Evolutionary conservation across 345 rosid genomes (phyloP).

Genomic region (Eucalyptus sp.): DNA sequence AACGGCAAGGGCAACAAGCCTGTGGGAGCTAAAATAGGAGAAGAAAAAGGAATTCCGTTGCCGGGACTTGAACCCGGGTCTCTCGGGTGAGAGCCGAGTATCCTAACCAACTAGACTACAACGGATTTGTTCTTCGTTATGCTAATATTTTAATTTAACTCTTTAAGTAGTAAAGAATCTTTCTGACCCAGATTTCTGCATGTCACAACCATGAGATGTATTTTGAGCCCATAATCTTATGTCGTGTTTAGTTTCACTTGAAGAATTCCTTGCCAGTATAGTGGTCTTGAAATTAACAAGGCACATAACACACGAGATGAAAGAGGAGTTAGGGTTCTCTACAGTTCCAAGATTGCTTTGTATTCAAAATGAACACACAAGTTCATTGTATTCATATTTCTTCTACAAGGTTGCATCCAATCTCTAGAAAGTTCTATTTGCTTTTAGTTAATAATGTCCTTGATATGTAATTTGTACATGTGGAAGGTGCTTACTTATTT

Average conservation of each 20-base stretch:
- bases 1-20: no score
- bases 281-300: not conserved
- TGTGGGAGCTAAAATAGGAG: not conserved
- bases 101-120: slow-evolving; percentile 45
- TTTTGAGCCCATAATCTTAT: not conserved
- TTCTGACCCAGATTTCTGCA: not conserved
- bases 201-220: not conserved
- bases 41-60: not conserved
- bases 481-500: not conserved
- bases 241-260: not conserved
- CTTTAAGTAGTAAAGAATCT: fast-evolving
- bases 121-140: fast-evolving
- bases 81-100: slow-evolving; percentile 43
- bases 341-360: not conserved
- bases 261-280: not conserved
- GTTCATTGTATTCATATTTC: not conserved
- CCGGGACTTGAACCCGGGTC: slow-evolving; percentile 36
- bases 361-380: not conserved
- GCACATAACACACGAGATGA: not conserved
- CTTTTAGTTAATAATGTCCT: not conserved
- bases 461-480: fast-evolving
- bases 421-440: not conserved
- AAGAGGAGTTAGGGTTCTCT: not conserved
- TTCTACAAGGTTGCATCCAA: not conserved
- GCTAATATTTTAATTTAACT: fast-evolving